These are phyloP conservation scores for Globisporangium yorkense DNA, from an alignment of 352 stramenopile species.

Conservation along the genomic window DNA sequence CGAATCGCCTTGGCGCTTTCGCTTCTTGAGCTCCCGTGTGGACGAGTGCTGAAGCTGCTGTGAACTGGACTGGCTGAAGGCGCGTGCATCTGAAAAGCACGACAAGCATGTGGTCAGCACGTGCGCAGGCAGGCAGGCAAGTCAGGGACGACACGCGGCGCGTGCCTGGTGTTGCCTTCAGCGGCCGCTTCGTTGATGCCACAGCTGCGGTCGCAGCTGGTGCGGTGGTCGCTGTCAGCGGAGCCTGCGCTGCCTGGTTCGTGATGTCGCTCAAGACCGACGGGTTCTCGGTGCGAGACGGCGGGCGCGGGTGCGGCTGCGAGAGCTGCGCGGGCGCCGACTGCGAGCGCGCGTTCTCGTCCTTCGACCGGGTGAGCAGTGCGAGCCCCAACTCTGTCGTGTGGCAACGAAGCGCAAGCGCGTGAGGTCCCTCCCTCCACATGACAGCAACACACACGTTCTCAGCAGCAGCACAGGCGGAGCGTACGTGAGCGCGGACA, in stretches of 20 bases:
- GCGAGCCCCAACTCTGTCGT: not conserved
- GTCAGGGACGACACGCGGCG: too few relatives aligned
- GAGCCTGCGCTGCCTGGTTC: constrained; percentile 28
- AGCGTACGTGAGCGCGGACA: not conserved
- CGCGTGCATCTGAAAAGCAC: not conserved
- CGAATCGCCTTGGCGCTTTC: constrained; percentile 3
- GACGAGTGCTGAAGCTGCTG: constrained; percentile 1
- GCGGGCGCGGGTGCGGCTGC: constrained; percentile 10
- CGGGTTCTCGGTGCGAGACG: constrained; percentile 16
- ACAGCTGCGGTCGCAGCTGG: not conserved
- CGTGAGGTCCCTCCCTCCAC: not conserved
- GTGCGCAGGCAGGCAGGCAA: too few relatives aligned
- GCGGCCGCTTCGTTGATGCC: constrained; percentile 5
- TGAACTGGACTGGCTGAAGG: not conserved
- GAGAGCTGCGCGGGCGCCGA: constrained; percentile 7
- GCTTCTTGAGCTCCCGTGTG: constrained; percentile 5
- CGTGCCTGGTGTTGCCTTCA: constrained; percentile 1
- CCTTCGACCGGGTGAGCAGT: constrained; percentile 3
- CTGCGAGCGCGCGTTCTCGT: constrained; percentile 12
- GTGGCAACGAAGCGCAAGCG: not conserved
- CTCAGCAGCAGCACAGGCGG: not conserved
- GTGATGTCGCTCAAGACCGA: constrained; percentile 52
- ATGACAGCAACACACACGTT: not conserved
- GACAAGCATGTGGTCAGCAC: not conserved
- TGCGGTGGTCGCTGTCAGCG: not conserved